Evolutionary conservation across 163 green algal species (phyloP).

Genomic region (Scenedesmus sp.): DNA sequence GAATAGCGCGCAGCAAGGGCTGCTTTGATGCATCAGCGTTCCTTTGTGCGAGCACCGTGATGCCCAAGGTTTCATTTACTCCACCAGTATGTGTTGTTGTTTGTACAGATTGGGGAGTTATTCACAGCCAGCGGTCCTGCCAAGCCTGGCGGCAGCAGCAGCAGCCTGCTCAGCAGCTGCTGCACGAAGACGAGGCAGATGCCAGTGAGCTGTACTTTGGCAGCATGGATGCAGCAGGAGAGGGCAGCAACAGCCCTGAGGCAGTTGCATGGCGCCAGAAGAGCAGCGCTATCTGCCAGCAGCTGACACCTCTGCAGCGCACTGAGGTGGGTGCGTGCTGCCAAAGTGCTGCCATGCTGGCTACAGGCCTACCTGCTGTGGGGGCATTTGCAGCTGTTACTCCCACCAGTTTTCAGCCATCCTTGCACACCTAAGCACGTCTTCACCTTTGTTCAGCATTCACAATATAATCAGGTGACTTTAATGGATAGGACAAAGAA

Average conservation of each 20-base stretch:
- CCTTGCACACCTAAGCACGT: too few relatives aligned
- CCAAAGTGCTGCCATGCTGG: background rate
- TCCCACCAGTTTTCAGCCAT: too few relatives aligned
- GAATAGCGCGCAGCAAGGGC: background rate
- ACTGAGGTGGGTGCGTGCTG: conserved; percentile 45
- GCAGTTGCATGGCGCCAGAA: conserved; percentile 69
- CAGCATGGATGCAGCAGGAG: conserved; percentile 7
- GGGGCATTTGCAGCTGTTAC: too few relatives aligned
- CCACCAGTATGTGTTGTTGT: background rate
- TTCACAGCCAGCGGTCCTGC: conserved; percentile 66
- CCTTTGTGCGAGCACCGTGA: background rate
- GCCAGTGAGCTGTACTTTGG: conserved; percentile 79
- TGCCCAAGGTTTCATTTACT: background rate
- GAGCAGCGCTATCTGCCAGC: conserved; percentile 10
- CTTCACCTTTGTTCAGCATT: too few relatives aligned
- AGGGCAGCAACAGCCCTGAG: conserved; percentile 59
- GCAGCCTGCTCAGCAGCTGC: conserved; percentile 68
- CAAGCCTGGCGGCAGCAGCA: conserved; percentile 31
- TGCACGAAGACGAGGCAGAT: conserved; percentile 64
- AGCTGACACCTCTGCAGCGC: conserved; percentile 59
- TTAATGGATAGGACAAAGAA: too few relatives aligned
- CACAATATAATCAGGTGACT: too few relatives aligned
- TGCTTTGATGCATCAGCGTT: background rate
- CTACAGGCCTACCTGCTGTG: background rate
- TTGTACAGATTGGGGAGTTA: conserved; percentile 79